phyloP scores from a whole-genome alignment of 148 eudicot genomes.

The Diospyros lotus region DNA sequence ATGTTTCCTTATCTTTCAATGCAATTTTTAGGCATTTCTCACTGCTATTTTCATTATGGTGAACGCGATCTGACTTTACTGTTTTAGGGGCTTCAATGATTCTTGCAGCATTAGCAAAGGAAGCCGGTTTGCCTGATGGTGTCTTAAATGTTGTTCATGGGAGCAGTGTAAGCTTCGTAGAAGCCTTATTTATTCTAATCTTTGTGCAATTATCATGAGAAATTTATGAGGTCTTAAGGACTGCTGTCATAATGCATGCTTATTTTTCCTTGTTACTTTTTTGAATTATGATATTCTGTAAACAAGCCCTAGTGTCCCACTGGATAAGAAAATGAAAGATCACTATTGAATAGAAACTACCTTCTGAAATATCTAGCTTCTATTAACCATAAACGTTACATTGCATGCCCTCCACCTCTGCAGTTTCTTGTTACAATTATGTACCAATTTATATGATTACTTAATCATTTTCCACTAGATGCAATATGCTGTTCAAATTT shows the following conservation, averaged over 20 bases:
- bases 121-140: conserved; percentile 73
- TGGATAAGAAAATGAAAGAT: background rate
- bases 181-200: background rate
- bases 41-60: background rate
- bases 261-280: background rate
- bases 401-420: background rate
- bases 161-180: conserved; percentile 39
- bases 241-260: background rate
- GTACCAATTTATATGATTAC: background rate
- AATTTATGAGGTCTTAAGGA: background rate
- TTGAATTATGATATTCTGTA: no score
- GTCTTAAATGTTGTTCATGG: conserved; percentile 72
- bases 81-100: conserved; percentile 53
- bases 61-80: background rate
- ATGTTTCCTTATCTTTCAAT: background rate
- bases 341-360: background rate
- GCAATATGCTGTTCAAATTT: background rate
- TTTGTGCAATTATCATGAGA: background rate
- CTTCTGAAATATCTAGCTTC: background rate
- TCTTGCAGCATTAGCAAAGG: conserved; percentile 52
- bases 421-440: background rate
- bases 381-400: background rate
- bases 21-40: background rate
- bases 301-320: background rate
- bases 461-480: background rate